These are phyloP conservation scores for Boletus speciosus DNA, from an alignment of 768 basidiomycete species.

Conservation along the genomic window DNA sequence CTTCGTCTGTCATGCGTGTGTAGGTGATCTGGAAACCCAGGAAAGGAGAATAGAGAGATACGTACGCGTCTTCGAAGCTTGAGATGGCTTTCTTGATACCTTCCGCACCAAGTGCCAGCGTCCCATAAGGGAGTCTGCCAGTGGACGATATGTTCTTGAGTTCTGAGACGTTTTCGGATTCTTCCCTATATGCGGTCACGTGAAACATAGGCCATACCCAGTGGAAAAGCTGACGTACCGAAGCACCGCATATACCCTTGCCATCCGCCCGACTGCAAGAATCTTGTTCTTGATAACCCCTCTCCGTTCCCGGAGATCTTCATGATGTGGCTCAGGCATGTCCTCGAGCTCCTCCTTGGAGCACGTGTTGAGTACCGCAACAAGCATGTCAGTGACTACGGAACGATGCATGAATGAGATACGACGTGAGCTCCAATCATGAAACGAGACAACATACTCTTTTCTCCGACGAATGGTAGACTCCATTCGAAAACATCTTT, in stretches of 20 bases:
- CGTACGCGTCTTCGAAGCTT: constrained; percentile 66
- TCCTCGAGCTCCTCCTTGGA: constrained; percentile 95
- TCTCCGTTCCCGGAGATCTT: constrained; percentile 38
- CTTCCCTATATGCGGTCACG: constrained; percentile 35
- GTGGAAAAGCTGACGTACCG: constrained; percentile 39
- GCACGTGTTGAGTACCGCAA: constrained; percentile 92
- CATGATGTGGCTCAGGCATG: constrained; percentile 22
- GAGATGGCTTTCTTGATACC: constrained; percentile 71
- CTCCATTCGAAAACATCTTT: constrained; percentile 99
- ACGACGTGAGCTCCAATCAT: neutral
- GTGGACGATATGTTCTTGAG: constrained; percentile 60
- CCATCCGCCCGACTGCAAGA: constrained; percentile 65
- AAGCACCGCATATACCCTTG: constrained; percentile 62
- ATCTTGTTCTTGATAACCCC: constrained; percentile 73
- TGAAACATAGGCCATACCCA: neutral
- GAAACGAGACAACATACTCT: constrained; percentile 57
- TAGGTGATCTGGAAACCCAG: neutral
- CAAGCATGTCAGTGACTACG: constrained; percentile 95
- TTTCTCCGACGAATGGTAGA: constrained; percentile 93
- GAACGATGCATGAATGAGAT: neutral
- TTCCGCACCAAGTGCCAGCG: constrained; percentile 60
- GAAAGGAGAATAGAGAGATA: constrained; percentile 6
- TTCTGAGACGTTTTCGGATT: constrained; percentile 71
- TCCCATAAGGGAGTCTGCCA: constrained; percentile 48
- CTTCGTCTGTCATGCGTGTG: constrained; percentile 11